phyloP scores from a whole-genome alignment of 176 grass and related monocot species.

The Themeda triandra region DNA sequence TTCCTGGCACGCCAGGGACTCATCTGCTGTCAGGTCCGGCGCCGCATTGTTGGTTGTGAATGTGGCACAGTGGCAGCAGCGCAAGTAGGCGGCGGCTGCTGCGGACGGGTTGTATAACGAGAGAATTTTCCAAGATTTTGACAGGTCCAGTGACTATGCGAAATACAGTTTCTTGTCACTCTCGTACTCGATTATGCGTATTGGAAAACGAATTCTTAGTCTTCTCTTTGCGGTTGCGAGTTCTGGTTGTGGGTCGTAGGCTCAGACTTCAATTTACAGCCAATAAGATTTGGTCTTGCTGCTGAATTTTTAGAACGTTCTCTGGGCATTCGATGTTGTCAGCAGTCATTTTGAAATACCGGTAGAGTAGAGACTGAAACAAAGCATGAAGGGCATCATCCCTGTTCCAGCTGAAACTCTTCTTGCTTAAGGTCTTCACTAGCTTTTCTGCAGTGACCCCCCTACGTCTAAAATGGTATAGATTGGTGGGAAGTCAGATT shows the following conservation, averaged over 20 bases:
- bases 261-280: neutral
- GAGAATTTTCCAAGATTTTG: slow-evolving; percentile 23
- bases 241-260: neutral
- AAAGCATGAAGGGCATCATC: neutral
- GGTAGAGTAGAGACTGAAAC: neutral
- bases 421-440: neutral
- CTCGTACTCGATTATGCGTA: neutral
- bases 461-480: neutral
- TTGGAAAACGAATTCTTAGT: neutral
- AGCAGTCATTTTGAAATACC: neutral
- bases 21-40: neutral
- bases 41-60: neutral
- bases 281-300: neutral
- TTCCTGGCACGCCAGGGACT: slow-evolving; percentile 7
- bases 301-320: neutral
- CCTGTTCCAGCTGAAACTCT: neutral
- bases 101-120: neutral
- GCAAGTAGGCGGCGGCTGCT: neutral
- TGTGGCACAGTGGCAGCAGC: neutral
- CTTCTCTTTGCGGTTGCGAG: neutral
- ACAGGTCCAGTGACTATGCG: neutral
- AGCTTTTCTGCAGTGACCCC: neutral
- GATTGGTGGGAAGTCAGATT: neutral
- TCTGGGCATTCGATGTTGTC: neutral
- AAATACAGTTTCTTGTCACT: slow-evolving; percentile 22